These are phyloP conservation scores for Alternaria gansuensis DNA, from an alignment of 2,329 filamentous ascomycete genomes.

Conservation along the genomic window DNA sequence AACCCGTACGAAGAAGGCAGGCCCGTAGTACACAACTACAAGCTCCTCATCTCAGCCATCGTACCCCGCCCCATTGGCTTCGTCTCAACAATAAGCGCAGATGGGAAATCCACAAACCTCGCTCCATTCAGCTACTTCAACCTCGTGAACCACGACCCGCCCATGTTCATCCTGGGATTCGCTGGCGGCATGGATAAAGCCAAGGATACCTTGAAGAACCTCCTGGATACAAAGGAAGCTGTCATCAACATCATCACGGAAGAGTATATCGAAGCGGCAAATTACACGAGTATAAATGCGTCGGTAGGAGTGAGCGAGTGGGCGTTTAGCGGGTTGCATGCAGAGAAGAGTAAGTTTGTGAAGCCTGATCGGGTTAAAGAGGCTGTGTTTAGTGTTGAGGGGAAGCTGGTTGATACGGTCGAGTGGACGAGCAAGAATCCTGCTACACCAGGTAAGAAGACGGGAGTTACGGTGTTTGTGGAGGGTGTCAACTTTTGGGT, in stretches of 20 bases:
- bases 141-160: conserved; percentile 84
- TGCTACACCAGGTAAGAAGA: conserved; percentile 74
- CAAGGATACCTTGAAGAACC: conserved; percentile 82
- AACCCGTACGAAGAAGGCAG: conserved; percentile 80
- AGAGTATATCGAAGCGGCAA: conserved; percentile 86
- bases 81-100: conserved; percentile 65
- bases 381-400: conserved; percentile 84
- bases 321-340: conserved; percentile 78
- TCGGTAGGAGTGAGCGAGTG: conserved; percentile 82
- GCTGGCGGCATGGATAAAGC: conserved; percentile 65
- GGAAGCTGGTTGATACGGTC: conserved; percentile 73
- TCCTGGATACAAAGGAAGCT: conserved; percentile 76
- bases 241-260: conserved; percentile 86
- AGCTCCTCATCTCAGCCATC: conserved; percentile 84
- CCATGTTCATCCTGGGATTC: conserved; percentile 76
- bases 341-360: conserved; percentile 71
- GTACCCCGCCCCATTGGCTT: conserved; percentile 82
- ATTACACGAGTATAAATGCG: conserved; percentile 79
- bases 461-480: conserved; percentile 76
- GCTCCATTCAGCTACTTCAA: conserved; percentile 90
- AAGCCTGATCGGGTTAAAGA: conserved; percentile 78
- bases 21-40: conserved; percentile 80
- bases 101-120: conserved; percentile 75
- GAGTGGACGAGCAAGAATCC: conserved; percentile 76
- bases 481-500: conserved; percentile 91